phyloP scores from a whole-genome alignment of 805 yeast genomes.

The Candida suzukii region DNA sequence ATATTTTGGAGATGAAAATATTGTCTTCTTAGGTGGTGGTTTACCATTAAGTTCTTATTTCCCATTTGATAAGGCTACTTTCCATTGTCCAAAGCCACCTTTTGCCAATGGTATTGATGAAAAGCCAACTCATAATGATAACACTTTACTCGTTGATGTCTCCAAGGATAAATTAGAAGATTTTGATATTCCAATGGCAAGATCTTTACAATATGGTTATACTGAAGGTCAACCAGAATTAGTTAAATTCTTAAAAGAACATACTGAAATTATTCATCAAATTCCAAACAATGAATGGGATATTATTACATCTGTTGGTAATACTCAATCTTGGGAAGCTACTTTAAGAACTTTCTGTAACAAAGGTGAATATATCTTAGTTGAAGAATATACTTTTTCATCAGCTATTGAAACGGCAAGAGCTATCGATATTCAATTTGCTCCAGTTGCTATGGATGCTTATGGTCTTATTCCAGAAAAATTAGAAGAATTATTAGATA shows the following conservation, averaged over 20 bases:
- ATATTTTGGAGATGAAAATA: slow-evolving; percentile 63
- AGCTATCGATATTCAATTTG: slow-evolving; percentile 51
- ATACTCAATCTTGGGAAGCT: slow-evolving; percentile 91
- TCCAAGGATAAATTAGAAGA: slow-evolving; percentile 37
- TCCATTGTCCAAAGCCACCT: slow-evolving; percentile 73
- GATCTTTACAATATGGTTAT: slow-evolving; percentile 88
- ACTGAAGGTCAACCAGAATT: slow-evolving; percentile 78
- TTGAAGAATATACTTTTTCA: slow-evolving; percentile 71
- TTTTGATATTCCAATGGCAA: slow-evolving; percentile 63
- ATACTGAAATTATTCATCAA: slow-evolving; percentile 50
- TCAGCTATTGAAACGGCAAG: slow-evolving; percentile 66
- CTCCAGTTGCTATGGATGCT: slow-evolving; percentile 64
- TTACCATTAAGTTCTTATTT: slow-evolving; percentile 86
- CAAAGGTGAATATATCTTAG: slow-evolving; percentile 60
- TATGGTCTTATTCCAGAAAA: slow-evolving; percentile 56
- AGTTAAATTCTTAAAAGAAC: slow-evolving; percentile 62
- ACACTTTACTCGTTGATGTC: slow-evolving; percentile 29
- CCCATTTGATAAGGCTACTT: slow-evolving; percentile 77
- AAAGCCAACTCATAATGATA: slow-evolving; percentile 33
- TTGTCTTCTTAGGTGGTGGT: slow-evolving; percentile 93
- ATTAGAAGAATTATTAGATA: slow-evolving; percentile 44
- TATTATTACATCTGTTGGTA: slow-evolving; percentile 66
- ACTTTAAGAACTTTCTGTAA: slow-evolving; percentile 53
- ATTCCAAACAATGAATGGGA: slow-evolving; percentile 68
- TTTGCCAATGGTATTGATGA: slow-evolving; percentile 73